Evolutionary conservation across 75 land plant species (phyloP), one percentile per base, ranked within the genome.

Genomic region (Pinus taeda): DNA sequence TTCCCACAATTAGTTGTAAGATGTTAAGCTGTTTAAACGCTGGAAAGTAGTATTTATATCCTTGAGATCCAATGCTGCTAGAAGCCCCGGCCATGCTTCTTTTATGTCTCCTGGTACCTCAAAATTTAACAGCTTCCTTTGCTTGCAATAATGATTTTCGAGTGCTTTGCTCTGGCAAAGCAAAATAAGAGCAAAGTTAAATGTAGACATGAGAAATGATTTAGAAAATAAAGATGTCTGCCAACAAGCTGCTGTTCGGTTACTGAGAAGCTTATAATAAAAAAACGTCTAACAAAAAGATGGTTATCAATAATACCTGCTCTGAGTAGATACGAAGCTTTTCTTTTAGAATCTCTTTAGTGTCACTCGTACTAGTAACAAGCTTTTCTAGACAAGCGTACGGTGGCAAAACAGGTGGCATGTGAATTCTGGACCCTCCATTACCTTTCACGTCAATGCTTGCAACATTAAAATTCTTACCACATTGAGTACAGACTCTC

Each of bases 71-170:
- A 91, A 74, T 29, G 88, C 88, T 39, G 86, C 75, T 71, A 91
- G 64, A 8, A 88, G 86, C 11, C 88, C 81, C 29, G 85, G 87
- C 93, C 91, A 26, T 37, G 53, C 29, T 67, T 73, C 22, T 59
- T 76, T 57, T 49, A 76, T 64, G 66, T 75, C 80, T 61, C 82
- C 82, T 45, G 77, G 75, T 36, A 91, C 93, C 60, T 88, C 79
- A 67, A 91, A 85, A 69, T 91, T 81, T 71, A 89, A 64, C 62
- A 93, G 93, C 78, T 93, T 93, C 76, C 76, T 74, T 61, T 87
- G 91, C 61, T 83, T 83, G 37, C 85, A 75, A 76, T 93, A 93
- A 79, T 91, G 82, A 75, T 88, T 88, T 80, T 91, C 95, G 74
- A 93, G 76, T 29, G 83, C 76, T 71, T 90, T 85, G 65, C 81